Percentiles rank a stretch among this genome's conserved stretches.
Evolutionary conservation across 2,329 filamentous ascomycete genomes (phyloP).

Genomic region (Ceratocystis colombiana): DNA sequence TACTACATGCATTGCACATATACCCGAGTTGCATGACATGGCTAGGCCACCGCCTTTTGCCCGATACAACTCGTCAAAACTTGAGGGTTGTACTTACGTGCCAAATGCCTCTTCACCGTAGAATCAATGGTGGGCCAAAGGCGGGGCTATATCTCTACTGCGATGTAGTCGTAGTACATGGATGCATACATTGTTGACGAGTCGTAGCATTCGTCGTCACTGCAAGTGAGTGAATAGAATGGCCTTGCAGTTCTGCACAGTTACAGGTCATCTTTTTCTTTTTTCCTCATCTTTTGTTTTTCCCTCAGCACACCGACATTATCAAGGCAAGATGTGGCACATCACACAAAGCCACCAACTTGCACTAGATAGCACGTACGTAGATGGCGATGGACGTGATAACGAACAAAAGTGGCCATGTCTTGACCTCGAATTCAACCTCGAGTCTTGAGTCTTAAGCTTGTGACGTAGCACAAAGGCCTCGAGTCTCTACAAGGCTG

Average conservation of each 20-base stretch:
- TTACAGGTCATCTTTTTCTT: not conserved
- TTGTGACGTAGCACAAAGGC: not conserved
- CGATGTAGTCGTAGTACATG: not conserved
- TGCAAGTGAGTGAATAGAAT: not conserved
- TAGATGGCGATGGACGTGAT: not conserved
- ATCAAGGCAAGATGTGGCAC: not conserved
- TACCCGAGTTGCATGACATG: not conserved
- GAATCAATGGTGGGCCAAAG: slow-evolving; percentile 3
- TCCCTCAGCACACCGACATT: slow-evolving; percentile 6
- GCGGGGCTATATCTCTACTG: not conserved
- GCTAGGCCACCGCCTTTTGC: slow-evolving; percentile 12
- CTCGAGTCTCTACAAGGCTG: not conserved
- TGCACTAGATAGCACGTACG: not conserved
- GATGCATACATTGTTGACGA: not conserved
- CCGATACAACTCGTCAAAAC: slow-evolving; percentile 4
- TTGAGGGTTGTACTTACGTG: slow-evolving; percentile 1
- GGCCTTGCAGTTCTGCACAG: not conserved
- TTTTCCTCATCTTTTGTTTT: no score
- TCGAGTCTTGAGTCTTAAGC: not conserved
- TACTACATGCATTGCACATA: not conserved
- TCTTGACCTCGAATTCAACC: not conserved
- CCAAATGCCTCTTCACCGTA: not conserved
- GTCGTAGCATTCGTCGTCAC: slow-evolving; percentile 1
- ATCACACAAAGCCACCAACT: not conserved
- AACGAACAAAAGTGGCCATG: not conserved